phyloP scores from a whole-genome alignment of 352 stramenopile species.

The Globisporangium uncinulatum region DNA sequence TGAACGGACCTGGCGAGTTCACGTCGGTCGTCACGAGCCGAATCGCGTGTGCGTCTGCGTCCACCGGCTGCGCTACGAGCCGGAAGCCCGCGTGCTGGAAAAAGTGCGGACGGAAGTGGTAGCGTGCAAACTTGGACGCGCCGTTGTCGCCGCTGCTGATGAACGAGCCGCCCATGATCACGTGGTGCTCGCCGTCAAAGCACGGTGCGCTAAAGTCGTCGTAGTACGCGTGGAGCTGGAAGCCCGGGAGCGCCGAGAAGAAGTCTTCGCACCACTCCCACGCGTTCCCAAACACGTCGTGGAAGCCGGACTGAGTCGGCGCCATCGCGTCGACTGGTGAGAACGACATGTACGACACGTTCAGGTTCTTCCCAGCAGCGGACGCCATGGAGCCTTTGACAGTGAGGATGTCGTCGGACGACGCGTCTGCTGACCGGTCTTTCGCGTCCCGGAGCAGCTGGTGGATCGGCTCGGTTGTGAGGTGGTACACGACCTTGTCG shows the following conservation, averaged over 20 bases:
- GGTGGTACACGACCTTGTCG: constrained; percentile 72
- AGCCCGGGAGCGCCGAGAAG: constrained; percentile 92
- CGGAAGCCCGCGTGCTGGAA: constrained; percentile 96
- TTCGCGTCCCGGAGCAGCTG: constrained; percentile 78
- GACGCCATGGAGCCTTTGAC: constrained; percentile 38
- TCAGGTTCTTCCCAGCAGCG: constrained; percentile 82
- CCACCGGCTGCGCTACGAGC: constrained; percentile 82
- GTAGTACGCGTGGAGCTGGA: constrained; percentile 90
- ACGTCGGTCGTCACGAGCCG: constrained; percentile 63
- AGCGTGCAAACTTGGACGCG: constrained; percentile 93
- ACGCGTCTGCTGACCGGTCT: constrained; percentile 38
- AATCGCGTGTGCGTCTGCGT: constrained; percentile 48
- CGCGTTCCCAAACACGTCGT: constrained; percentile 93
- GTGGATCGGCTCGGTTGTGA: constrained; percentile 92
- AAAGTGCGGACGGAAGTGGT: constrained; percentile 97
- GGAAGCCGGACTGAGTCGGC: constrained; percentile 75
- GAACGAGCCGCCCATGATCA: constrained; percentile 96
- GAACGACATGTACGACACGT: constrained; percentile 89
- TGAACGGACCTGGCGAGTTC: constrained; percentile 60
- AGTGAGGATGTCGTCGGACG: constrained; percentile 80
- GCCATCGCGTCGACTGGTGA: constrained; percentile 85
- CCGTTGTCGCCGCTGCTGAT: constrained; percentile 93
- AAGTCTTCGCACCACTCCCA: constrained; percentile 97
- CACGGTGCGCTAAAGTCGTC: constrained; percentile 98
- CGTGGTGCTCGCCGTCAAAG: constrained; percentile 95